Evolutionary conservation across 2,329 filamentous ascomycete genomes (phyloP).

Genomic region (Bisporella sp.): DNA sequence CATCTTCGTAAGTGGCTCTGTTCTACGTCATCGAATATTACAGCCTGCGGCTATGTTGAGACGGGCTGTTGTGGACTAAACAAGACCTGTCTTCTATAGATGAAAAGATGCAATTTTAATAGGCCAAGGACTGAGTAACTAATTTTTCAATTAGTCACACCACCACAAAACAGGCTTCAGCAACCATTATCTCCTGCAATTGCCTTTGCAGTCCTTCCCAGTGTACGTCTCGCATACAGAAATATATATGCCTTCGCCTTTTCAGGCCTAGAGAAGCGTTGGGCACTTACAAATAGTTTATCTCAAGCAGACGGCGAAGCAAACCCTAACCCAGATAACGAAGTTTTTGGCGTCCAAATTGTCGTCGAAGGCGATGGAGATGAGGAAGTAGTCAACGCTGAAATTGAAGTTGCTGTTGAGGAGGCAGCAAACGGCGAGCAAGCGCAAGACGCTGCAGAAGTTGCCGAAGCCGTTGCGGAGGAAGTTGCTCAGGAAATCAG

Average conservation of each 20-base stretch:
- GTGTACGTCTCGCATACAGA: conserved; percentile 57
- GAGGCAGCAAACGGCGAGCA: background rate
- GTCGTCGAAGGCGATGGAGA: conserved; percentile 13
- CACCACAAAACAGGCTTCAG: too few relatives aligned
- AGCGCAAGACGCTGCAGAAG: background rate
- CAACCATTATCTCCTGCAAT: conserved; percentile 47
- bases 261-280: conserved; percentile 21
- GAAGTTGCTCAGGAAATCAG: background rate
- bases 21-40: too few relatives aligned
- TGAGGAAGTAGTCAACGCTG: too few relatives aligned
- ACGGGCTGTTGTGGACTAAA: too few relatives aligned
- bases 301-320: too few relatives aligned
- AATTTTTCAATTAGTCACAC: too few relatives aligned
- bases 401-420: background rate
- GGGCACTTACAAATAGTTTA: conserved; percentile 5
- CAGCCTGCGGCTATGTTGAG: too few relatives aligned
- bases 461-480: background rate
- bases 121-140: too few relatives aligned
- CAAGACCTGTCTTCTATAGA: too few relatives aligned
- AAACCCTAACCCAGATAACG: conserved; percentile 11
- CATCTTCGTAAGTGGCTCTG: too few relatives aligned
- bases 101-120: too few relatives aligned
- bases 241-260: conserved; percentile 41
- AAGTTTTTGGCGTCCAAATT: conserved; percentile 18
- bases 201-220: conserved; percentile 59